Conservation (phyloP, 352 stramenopile genomes). For the Globisporangium perplexum region DNA sequence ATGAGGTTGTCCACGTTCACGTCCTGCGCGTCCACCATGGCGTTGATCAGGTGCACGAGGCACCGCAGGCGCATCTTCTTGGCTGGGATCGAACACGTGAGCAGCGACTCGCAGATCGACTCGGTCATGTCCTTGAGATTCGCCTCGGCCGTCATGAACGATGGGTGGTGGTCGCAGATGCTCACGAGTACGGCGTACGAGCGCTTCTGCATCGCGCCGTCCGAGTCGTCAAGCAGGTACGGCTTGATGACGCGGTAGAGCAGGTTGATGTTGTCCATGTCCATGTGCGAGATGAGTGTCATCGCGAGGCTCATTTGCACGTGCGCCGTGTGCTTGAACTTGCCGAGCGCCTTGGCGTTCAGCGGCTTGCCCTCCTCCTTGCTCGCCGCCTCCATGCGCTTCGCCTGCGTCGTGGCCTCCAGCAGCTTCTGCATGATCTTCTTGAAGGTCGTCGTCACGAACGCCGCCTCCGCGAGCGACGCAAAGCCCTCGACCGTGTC, state of each 20-base stretch:
- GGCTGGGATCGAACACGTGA: conserved; percentile 93
- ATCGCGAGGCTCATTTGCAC: conserved; percentile 76
- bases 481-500: conserved; percentile 83
- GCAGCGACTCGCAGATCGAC: conserved; percentile 91
- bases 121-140: conserved; percentile 91
- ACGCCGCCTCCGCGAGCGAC: conserved; percentile 53
- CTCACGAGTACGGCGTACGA: conserved; percentile 81
- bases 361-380: conserved; percentile 18
- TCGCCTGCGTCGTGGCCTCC: conserved; percentile 74
- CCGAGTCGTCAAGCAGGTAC: conserved; percentile 82
- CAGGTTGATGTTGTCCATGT: conserved; percentile 65
- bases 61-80: conserved; percentile 95
- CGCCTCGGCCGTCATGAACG: conserved; percentile 67
- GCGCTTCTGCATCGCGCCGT: conserved; percentile 85
- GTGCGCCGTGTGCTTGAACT: conserved; percentile 63
- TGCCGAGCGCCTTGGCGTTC: conserved; percentile 35
- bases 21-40: conserved; percentile 69
- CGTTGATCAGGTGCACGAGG: conserved; percentile 73
- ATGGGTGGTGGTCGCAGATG: conserved; percentile 82
- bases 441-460: conserved; percentile 75
- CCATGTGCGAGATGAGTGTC: conserved; percentile 72
- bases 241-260: conserved; percentile 88
- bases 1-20: conserved; percentile 82
- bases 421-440: conserved; percentile 89
- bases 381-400: conserved; percentile 45